Conservation (phyloP, 441 rosid genomes). For the Bocquillonia castaneifolia region DNA sequence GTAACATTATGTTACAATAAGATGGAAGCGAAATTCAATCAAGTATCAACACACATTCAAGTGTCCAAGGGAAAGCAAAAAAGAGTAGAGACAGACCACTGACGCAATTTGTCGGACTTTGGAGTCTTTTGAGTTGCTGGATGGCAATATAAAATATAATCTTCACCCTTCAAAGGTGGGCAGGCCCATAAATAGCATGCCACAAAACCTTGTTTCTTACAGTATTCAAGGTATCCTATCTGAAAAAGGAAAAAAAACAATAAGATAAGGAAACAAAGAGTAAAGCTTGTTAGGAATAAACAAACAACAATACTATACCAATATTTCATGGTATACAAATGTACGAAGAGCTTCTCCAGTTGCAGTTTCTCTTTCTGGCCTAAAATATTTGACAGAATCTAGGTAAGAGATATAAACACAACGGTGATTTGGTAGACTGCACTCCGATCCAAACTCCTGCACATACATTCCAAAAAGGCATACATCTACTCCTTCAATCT, state of each 20-base stretch:
- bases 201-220: conserved; percentile 69
- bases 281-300: neutral
- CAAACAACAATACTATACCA: conserved; percentile 34
- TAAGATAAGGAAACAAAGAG: neutral
- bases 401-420: conserved; percentile 56
- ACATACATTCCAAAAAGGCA: conserved; percentile 60
- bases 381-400: conserved; percentile 69
- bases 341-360: conserved; percentile 64
- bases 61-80: neutral
- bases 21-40: neutral
- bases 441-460: conserved; percentile 74
- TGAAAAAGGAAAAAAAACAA: conserved; percentile 21
- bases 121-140: conserved; percentile 75
- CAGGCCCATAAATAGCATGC: conserved; percentile 76
- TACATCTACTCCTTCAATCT: conserved; percentile 58
- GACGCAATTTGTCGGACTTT: conserved; percentile 63
- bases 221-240: conserved; percentile 79
- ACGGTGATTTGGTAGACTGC: conserved; percentile 63
- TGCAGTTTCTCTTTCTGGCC: conserved; percentile 46
- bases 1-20: neutral
- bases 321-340: conserved; percentile 68
- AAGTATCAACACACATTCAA: neutral
- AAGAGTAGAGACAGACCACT: conserved; percentile 45
- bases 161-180: conserved; percentile 79
- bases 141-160: conserved; percentile 70